These are phyloP conservation scores for Phytopythium chamaehyphon DNA, from an alignment of 352 stramenopile genomes.

Conservation along the genomic window DNA sequence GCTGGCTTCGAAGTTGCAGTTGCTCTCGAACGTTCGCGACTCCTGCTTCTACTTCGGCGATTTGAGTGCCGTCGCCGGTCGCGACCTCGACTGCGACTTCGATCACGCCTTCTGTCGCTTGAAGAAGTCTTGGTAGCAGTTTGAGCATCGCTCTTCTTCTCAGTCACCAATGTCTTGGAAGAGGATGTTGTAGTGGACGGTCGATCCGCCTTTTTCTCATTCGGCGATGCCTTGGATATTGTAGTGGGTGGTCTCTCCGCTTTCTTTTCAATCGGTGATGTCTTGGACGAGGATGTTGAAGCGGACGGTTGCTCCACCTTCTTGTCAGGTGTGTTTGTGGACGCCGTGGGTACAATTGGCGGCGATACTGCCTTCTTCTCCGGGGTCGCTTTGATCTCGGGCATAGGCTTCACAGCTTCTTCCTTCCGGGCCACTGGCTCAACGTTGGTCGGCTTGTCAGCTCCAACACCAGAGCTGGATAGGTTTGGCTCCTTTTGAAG, in stretches of 20 bases:
- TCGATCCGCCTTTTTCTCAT: background rate
- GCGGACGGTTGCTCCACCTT: background rate
- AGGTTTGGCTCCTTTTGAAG: too few relatives aligned
- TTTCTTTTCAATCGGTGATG: background rate
- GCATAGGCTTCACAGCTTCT: too few relatives aligned
- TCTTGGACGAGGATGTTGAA: background rate
- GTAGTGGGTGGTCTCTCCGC: too few relatives aligned
- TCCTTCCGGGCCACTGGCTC: too few relatives aligned
- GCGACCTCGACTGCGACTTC: constrained; percentile 24
- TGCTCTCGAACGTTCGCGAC: constrained; percentile 11
- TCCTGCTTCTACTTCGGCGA: constrained; percentile 24
- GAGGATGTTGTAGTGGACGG: background rate
- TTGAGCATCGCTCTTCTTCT: background rate
- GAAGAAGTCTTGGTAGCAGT: background rate
- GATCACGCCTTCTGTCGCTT: constrained; percentile 8
- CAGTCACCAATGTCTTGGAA: background rate
- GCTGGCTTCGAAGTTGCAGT: background rate
- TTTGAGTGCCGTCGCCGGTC: constrained; percentile 10
- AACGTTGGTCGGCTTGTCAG: background rate
- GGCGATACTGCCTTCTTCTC: too few relatives aligned
- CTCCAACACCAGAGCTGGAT: background rate
- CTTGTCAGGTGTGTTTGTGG: background rate
- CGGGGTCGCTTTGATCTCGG: too few relatives aligned
- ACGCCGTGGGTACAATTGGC: too few relatives aligned
- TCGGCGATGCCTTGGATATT: too few relatives aligned